Evolutionary conservation across 345 rosid genomes (phyloP).

Genomic region (Salix purpurea): DNA sequence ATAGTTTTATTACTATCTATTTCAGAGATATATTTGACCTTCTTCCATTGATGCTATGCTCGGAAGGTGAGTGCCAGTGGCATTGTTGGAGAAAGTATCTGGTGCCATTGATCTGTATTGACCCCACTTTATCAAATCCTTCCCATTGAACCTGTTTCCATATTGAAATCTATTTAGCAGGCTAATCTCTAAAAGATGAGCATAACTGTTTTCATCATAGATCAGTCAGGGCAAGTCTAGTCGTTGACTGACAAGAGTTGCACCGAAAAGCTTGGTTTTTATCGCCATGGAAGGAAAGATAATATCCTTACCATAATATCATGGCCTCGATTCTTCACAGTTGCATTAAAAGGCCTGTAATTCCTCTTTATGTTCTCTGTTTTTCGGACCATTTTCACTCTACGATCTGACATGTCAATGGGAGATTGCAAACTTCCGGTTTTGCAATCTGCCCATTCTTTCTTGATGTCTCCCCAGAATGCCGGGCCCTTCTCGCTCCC

Average conservation of each 20-base stretch:
- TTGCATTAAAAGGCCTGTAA: conserved; percentile 36
- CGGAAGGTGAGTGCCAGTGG: conserved; percentile 89
- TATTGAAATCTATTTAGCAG: too few species aligned
- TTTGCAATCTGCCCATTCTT: conserved; percentile 20
- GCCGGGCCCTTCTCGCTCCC: conserved; percentile 47
- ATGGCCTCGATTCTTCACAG: conserved; percentile 51
- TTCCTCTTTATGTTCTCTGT: conserved; percentile 15
- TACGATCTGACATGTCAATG: conserved; percentile 15
- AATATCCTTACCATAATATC: conserved; percentile 42
- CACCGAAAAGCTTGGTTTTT: too few species aligned
- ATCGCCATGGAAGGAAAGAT: neutral
- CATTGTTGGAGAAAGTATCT: conserved; percentile 50
- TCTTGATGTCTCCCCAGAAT: conserved; percentile 38
- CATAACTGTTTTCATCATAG: too few species aligned
- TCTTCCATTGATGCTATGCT: conserved; percentile 63
- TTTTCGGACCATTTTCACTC: conserved; percentile 16
- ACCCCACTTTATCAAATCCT: conserved; percentile 30
- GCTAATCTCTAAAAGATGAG: too few species aligned
- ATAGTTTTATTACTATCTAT: neutral
- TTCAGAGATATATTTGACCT: conserved; percentile 25
- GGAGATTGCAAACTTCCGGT: conserved; percentile 18
- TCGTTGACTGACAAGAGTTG: too few species aligned
- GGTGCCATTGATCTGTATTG: conserved; percentile 41
- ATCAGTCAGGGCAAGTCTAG: too few species aligned
- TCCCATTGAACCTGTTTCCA: conserved; percentile 50